A percentile compares a stretch with the other conserved stretches of the same genome.
phyloP scores from a whole-genome alignment of 2,329 filamentous ascomycete species.

The Phoma herbarum region DNA sequence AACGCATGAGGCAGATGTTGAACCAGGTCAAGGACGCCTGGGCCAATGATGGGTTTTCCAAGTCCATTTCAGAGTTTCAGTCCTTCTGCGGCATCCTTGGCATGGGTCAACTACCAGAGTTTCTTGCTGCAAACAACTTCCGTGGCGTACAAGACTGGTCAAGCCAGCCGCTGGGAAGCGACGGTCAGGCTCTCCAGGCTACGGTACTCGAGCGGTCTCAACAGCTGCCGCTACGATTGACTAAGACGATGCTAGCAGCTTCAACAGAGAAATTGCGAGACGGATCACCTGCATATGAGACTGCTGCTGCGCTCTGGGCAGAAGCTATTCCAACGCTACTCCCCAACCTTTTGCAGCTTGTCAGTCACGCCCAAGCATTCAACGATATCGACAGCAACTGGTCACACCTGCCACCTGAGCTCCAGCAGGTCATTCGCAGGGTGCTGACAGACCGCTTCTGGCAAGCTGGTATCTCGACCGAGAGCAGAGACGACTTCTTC shows the following conservation, averaged over 20 bases:
- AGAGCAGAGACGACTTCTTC: constrained; percentile 97
- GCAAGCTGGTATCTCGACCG: constrained; percentile 96
- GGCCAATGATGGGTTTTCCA: constrained; percentile 74
- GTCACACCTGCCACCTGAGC: constrained; percentile 76
- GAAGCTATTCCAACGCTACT: constrained; percentile 82
- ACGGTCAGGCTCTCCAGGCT: constrained; percentile 80
- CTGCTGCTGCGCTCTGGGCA: constrained; percentile 84
- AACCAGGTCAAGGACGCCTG: constrained; percentile 83
- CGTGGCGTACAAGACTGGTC: constrained; percentile 86
- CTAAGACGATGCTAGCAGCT: constrained; percentile 90
- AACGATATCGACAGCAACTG: constrained; percentile 83
- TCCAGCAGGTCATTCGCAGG: constrained; percentile 78
- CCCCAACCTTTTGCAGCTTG: constrained; percentile 83
- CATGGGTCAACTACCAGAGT: constrained; percentile 81
- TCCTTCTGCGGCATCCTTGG: constrained; percentile 83
- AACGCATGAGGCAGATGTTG: constrained; percentile 78
- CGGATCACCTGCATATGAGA: constrained; percentile 74
- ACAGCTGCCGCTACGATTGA: constrained; percentile 81
- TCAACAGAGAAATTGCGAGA: constrained; percentile 90
- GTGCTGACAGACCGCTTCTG: constrained; percentile 96
- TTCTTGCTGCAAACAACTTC: constrained; percentile 76
- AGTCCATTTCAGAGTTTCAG: constrained; percentile 75
- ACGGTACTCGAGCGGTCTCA: constrained; percentile 80
- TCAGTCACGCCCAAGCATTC: constrained; percentile 90
- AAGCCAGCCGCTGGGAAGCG: constrained; percentile 75